Base-by-base conservation (phyloP, 1,284 basidiomycete species). In the Kwoniella shivajii region DNA sequence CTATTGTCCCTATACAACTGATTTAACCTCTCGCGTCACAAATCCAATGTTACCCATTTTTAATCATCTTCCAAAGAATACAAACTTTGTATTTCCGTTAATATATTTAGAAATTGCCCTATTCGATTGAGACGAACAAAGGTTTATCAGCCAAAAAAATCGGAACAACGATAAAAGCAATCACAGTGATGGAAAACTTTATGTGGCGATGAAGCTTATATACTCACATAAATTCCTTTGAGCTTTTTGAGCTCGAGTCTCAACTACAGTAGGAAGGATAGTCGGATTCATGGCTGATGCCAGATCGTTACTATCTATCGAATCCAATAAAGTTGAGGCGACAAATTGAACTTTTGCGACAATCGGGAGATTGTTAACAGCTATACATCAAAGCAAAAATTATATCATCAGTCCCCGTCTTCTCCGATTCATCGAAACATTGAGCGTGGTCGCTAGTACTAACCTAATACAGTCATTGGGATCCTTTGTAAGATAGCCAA, bases 291-390 rank as follows among this genome's bases (percentile, higher is more conserved):
- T 16, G 26, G 24, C 30, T 42, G 30, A 39, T 29, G 14, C 42
- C 44, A 20, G 10, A 18, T 43, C 52, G 20, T 33, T 42, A 14
- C 34, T 20, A 4, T 49, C 44, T 22, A 93, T 86, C n/a, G 88
- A 85, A 72, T 93, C 90, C 57, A 93, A 81, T 47, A 93, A 79
- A 2, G 89, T 91, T 22, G 88, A 91, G 13, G 90, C 90, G 20
- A 92, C 88, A 71, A 91, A 92, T 54, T 90, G 86, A 57, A 92
- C 89, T 82, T 92, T 92, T 73, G 89, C 86, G 14, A 92, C 88
- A 3, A 80, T 65, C 3, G 77, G 64, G 3, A 88, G 86, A 10
- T 88, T 89, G 72, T 92, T 93, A 44, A 90, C 90, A 9, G 90
- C 72, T 71, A 46, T 39, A 36, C 4, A 16, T 22, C 4, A 41